Percentiles rank a stretch among this genome's conserved stretches.
Evolutionary conservation across 192 early-diverging fungal species (phyloP).

Genomic region (Coemansia sp.): DNA sequence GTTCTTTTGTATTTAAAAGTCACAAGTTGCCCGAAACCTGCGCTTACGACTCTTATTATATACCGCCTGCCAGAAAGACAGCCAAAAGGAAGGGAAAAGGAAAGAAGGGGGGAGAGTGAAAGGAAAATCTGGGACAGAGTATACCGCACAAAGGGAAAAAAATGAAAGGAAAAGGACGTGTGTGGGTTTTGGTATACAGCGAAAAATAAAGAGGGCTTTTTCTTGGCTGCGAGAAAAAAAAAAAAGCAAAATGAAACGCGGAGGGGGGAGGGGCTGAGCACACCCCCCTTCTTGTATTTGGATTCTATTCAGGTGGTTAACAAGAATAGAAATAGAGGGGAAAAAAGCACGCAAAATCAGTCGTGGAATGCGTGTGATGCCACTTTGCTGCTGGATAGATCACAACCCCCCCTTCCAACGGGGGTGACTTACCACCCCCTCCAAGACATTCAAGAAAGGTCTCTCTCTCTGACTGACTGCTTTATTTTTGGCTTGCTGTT

Average conservation of each 20-base stretch:
- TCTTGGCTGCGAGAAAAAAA: background rate
- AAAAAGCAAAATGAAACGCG: background rate
- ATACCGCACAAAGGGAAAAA: slow-evolving; percentile 4
- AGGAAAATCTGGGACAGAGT: slow-evolving; percentile 4
- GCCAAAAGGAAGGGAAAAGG: background rate
- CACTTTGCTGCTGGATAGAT: background rate
- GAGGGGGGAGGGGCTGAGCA: background rate
- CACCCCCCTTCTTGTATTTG: background rate
- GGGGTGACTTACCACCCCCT: background rate
- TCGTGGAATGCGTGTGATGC: background rate
- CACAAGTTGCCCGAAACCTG: background rate
- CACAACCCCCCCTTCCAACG: background rate
- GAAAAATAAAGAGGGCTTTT: slow-evolving; percentile 1
- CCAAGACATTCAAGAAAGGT: background rate
- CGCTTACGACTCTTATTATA: background rate
- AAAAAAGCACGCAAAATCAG: background rate
- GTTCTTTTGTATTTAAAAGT: background rate
- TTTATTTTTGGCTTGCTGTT: background rate
- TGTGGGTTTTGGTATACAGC: slow-evolving; percentile 1
- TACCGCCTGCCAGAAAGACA: background rate
- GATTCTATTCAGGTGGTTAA: slow-evolving; percentile 2
- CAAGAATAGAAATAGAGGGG: background rate
- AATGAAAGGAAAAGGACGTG: background rate
- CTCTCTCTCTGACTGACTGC: background rate
- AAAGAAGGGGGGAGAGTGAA: slow-evolving; percentile 1